Percentiles rank a stretch among this genome's conserved stretches.
phyloP scores from a whole-genome alignment of 768 basidiomycete species.

The Phylloporus sp. region DNA sequence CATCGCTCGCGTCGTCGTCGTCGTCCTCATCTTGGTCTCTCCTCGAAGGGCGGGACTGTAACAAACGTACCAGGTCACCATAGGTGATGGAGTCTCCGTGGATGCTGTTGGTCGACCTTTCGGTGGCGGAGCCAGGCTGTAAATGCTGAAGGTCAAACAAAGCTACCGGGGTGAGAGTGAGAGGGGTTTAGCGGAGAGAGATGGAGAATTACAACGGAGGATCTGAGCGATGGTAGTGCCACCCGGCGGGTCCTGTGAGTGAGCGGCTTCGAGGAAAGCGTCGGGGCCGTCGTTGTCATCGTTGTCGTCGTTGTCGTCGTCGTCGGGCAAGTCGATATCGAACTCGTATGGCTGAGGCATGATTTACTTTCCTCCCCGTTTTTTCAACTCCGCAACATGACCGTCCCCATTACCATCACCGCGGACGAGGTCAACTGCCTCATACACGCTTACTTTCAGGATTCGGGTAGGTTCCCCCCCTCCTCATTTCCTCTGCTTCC shows the following conservation, averaged over 20 bases:
- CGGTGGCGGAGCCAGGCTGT: constrained; percentile 11
- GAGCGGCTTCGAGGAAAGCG: constrained; percentile 27
- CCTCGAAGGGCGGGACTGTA: constrained; percentile 11
- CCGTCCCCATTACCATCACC: constrained; percentile 55
- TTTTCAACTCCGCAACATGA: constrained; percentile 34
- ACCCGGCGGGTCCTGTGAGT: not conserved
- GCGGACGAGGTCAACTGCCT: constrained; percentile 84
- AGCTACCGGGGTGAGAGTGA: constrained; percentile 17
- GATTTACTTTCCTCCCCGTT: no score
- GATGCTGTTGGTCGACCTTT: constrained; percentile 4
- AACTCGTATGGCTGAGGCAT: constrained; percentile 23
- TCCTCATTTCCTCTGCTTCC: no score
- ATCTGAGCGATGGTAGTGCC: constrained; percentile 23
- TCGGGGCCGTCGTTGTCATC: constrained; percentile 33
- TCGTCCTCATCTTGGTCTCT: constrained; percentile 36
- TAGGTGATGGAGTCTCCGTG: constrained; percentile 17
- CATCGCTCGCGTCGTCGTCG: constrained; percentile 36
- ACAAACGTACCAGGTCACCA: constrained; percentile 22
- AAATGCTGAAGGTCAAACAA: constrained; percentile 27
- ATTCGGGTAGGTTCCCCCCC: constrained; percentile 53
- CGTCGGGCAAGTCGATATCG: constrained; percentile 13
- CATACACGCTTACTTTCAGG: constrained; percentile 78
- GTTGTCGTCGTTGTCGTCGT: constrained; percentile 28
- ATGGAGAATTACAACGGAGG: constrained; percentile 24
- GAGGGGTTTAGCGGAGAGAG: not conserved